Base-by-base conservation (phyloP, 2,329 filamentous ascomycete genomes). In the Exophiala oligosperma region DNA sequence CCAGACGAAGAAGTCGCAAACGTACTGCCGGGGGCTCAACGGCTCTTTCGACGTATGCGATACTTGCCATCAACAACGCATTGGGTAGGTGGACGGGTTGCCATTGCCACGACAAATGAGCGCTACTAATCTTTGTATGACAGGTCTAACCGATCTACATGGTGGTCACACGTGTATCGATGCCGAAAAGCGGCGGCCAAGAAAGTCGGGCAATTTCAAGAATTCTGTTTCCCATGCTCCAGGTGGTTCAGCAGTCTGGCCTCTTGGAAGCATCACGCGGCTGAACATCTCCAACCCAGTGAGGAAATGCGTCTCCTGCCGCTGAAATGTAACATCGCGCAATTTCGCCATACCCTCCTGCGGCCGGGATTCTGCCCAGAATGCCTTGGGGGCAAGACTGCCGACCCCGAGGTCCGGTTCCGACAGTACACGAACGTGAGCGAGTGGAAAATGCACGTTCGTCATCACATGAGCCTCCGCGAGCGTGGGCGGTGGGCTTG, bases 1-100 rank as follows among this genome's bases (percentile, higher is more conserved):
- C 40, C 28, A 46, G 17, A 32, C 5, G 8, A 38, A 26, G 17
- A 53, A 11, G 41, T 47, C 32, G n/a, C 4, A 44, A 35, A 54
- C 55, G 32, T 41, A 54, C 43, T 59, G 32, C 44, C 14, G 28
- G 26, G 44, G 44, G 5, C 51, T 59, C n/a, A 59, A 59, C 24
- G 11, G 41, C 11, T 59, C 51, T 8, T 37, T 23, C 17, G n/a
- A 17, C 12, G 24, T 14, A 50, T 53, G 38, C 24, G 29, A 48
- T 28, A 48, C 21, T 21, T 52, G 48, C 23, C 32, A 35, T 9
- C 28, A 14, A 17, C 17, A n/a, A n/a, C 50, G 54, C 21, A 28
- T 28, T 11, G 17, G 35, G 26, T n/a, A 40, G 4, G 49, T 17
- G 23, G 32, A n/a, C 29, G 46, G 44, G 40, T 47, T 17, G 23